Evolutionary conservation across 768 basidiomycete species (phyloP), one percentile per base, ranked within the genome.

Genomic region (Leccinellum albellum): DNA sequence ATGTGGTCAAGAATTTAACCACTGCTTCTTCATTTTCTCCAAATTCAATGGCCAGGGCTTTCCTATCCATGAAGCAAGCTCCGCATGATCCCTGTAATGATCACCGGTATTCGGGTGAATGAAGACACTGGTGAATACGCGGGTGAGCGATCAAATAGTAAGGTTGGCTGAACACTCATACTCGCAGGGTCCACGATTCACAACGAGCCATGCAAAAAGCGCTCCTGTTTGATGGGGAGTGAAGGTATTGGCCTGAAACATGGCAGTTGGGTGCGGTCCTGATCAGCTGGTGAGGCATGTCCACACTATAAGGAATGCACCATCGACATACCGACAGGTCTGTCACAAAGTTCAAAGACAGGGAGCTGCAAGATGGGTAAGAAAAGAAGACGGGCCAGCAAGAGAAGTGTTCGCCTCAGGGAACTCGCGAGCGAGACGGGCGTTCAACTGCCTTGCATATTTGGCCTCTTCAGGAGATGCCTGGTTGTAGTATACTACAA

Each of bases 221-320:
- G 85, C 79, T 0, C 88, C 87, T 0, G 84, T 87, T 64, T 88
- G 82, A 61, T 83, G 84, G 10, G 87, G 87, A 31, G 62, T 82
- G 69, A 84, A 83, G 1, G 81, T 82, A 65, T 89, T 82, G 57
- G 88, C 79, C 66, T 89, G 81, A 64, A 88, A 89, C 86, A 88
- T 88, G 7, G 84, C 79, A 9, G 80, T 82, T 0, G 87, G 83
- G 61, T 89, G 88, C 0, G 86, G 88, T 75, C 86, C 87, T 71
- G 59, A 21, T 31, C 14, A 5, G 6, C 8, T 44, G 15, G 50
- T 59, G 14, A 65, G n/a, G 8, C 1, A 3, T 15, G 33, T 10
- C 8, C 29, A 44, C 21, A 15, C 15, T 29, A 13, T 5, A 6
- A 21, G 0, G 24, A 20, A 44, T 12, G 44, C n/a, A 7, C 26